Evolutionary conservation across 2,329 filamentous ascomycete genomes (phyloP), one percentile per base, ranked within the genome.

Genomic region (Penicillium brasilianum): DNA sequence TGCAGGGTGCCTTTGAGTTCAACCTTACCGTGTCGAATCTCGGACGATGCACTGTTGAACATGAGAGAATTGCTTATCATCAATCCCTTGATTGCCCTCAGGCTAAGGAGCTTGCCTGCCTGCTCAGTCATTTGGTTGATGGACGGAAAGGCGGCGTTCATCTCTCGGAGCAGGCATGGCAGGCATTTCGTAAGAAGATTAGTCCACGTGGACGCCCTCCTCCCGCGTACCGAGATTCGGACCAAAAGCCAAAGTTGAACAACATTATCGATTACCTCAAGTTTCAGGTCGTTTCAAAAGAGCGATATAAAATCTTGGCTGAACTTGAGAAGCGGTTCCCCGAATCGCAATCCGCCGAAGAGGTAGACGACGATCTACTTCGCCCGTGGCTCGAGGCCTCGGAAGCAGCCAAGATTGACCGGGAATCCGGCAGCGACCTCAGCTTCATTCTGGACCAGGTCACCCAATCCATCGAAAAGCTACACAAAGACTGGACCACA

Each of bases 1-100:
- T 87, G 9, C 61, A 70, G 34, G 74, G 77, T 18, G 76, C 76
- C 0, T 81, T 87, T 51, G 67, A 72, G 2, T 86, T 86, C 64
- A 82, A 83, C 22, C 71, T 78, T 7, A 72, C 74, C 1, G 67
- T 77, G 3, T 82, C 79, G 6, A 70, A 82, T 20, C 79, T 89
- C 8, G 87, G 87, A 0, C 66, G 70, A 0, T 85, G 83, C 39
- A 87, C 86, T 0, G 72, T 75, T 1, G 78, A 82, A 43, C 79
- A 83, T 50, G 82, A 85, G 54, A 81, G 77, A 25, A 69, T 84
- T 0, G 78, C 80, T 0, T 88, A 88, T 60, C 84, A 85, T 54
- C 82, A 84, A 41, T 75, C 72, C 1, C 74, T 83, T 18, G 64
- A 72, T 37, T 72, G 69, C 13, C 25, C 58, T 0, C 66, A 67